Base-by-base conservation (phyloP, 2,329 filamentous ascomycete species). In the Orbilia quercus region DNA sequence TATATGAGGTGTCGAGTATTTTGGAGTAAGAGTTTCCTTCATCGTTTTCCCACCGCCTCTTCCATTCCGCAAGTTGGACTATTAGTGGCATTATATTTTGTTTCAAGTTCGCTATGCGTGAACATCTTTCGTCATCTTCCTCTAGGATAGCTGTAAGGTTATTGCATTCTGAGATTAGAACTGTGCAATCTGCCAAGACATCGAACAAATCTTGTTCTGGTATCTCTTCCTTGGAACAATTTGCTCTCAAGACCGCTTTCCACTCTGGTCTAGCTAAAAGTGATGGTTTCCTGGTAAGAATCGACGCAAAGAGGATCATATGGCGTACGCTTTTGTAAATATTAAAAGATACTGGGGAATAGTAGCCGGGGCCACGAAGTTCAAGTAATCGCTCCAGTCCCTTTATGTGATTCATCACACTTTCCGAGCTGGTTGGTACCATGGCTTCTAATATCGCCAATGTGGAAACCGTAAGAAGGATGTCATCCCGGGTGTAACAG, bases 101-200 rank as follows among this genome's bases (percentile, higher is more conserved):
- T 12, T 40, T 40, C 6, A 16, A 14, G n/a, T 4, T 40, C 12
- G 4, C 28, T 31, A 31, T 5, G 28, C 36, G 36, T 12, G 36
- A 40, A 14, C 4, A 4, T 7, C 16, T 18, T 12, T 16, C 22
- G 16, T 14, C 5, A 18, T 51, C 36, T 20, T 12, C 53, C 18
- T 58, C 54, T 42, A 16, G 45, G 12, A 50, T 53, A 16, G 23
- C 50, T 22, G 62, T 5, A 5, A 76, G 12, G 34, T 69, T 63
- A 23, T 78, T 73, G 12, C 72, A 54, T 22, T 76, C 64, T 2
- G 76, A 65, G 18, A 75, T 60, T n/a, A 79, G 28, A 12, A 77
- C 76, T 2, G 78, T 77, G 59, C 78, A 79, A 38, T 79, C 78
- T 44, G 78, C 78, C 31, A 80, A 62, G 4, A 78, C 38, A 48